Percentiles rank a stretch among this genome's conserved stretches.
These are phyloP conservation scores for Eucalyptus decipiens DNA, from an alignment of 345 rosid genomes.

Conservation along the genomic window DNA sequence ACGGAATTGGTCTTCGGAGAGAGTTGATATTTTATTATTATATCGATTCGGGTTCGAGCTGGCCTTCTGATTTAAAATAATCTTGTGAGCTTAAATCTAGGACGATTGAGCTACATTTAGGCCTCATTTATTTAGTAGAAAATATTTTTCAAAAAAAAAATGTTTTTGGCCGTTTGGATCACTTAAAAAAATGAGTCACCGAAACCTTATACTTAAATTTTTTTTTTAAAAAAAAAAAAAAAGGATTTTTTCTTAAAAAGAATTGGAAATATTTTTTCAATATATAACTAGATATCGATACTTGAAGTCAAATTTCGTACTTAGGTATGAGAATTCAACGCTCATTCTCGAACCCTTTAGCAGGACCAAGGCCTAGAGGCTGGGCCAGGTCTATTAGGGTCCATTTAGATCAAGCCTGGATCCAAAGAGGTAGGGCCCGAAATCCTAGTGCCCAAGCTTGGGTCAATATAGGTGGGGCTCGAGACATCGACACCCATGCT, in stretches of 20 bases:
- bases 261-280: accelerated
- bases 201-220: too few species aligned
- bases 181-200: too few species aligned
- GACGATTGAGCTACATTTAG: background rate
- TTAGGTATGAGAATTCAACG: accelerated
- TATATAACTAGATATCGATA: too few species aligned
- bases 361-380: too few species aligned
- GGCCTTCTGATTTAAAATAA: background rate
- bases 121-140: too few species aligned
- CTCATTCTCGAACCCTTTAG: too few species aligned
- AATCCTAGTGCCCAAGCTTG: too few species aligned
- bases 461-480: too few species aligned
- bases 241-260: too few species aligned
- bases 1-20: background rate
- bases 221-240: too few species aligned
- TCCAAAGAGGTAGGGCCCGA: too few species aligned
- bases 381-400: accelerated
- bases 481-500: accelerated
- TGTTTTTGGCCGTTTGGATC: accelerated
- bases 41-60: background rate
- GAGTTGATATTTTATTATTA: background rate
- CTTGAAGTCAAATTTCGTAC: accelerated
- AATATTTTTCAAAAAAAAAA: accelerated
- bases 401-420: too few species aligned
- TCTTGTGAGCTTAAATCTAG: background rate